phyloP scores from a whole-genome alignment of 108 stramenopile genomes.

The Hondaea fermentalgiana region DNA sequence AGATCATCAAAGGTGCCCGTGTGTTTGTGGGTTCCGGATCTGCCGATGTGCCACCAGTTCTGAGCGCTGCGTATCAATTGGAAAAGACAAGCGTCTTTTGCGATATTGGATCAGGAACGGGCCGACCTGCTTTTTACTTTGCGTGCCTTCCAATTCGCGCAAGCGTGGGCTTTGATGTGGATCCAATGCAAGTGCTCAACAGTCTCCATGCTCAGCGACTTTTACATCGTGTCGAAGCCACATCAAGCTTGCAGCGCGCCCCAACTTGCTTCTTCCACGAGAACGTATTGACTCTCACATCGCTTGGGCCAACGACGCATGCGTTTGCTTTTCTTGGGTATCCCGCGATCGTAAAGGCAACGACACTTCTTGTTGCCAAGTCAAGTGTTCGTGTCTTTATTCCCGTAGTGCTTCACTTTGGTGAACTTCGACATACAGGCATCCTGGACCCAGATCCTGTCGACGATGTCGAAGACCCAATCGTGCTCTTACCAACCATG shows the following conservation, averaged over 20 bases:
- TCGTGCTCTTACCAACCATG: neutral
- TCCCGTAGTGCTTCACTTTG: neutral
- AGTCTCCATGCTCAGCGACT: neutral
- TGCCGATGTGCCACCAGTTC: neutral
- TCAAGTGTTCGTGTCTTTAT: neutral
- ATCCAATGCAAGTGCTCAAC: conserved; percentile 5
- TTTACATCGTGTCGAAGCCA: neutral
- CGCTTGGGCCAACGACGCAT: neutral
- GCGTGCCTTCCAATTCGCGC: neutral
- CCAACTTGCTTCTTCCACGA: neutral
- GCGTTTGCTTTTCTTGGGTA: conserved; percentile 8
- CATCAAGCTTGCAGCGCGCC: neutral
- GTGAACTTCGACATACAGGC: neutral
- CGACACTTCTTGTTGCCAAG: neutral
- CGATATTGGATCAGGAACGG: neutral
- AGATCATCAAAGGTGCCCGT: neutral
- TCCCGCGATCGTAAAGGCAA: neutral
- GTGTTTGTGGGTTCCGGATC: neutral
- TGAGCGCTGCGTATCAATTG: neutral
- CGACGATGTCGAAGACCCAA: neutral
- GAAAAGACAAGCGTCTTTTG: neutral
- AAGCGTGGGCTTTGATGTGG: conserved; percentile 11
- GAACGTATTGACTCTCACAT: neutral
- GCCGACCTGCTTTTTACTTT: neutral
- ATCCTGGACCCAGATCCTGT: neutral